Conservation (phyloP, 2,329 filamentous ascomycete genomes). For the Xylariomycetidae sp. region DNA sequence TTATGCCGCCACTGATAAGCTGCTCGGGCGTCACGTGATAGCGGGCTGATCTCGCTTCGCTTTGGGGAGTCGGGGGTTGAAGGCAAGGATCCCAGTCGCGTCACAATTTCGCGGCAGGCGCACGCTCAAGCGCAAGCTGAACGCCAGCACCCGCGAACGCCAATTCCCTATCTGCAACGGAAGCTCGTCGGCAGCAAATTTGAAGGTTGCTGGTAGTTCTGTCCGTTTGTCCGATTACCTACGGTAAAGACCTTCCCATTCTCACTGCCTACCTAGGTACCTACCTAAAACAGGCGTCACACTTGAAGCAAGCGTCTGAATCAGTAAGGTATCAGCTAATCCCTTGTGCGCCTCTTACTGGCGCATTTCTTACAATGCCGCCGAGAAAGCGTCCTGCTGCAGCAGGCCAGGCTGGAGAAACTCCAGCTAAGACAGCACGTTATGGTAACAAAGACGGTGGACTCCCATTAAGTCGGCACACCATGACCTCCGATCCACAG, state of each 20-base stretch:
- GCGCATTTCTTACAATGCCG: slow-evolving; percentile 3
- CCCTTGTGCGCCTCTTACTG: not conserved
- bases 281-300: too few relatives aligned
- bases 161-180: not conserved
- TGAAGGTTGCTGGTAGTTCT: too few relatives aligned
- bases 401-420: slow-evolving; percentile 5
- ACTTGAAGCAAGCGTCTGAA: not conserved
- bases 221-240: too few relatives aligned
- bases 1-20: too few relatives aligned
- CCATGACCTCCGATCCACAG: slow-evolving; percentile 2
- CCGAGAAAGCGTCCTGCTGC: slow-evolving; percentile 14
- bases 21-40: slow-evolving; percentile 7
- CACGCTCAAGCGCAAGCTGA: too few relatives aligned
- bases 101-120: not conserved
- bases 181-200: too few relatives aligned
- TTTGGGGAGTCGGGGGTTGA: too few relatives aligned
- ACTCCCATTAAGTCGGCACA: slow-evolving; percentile 7
- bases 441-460: slow-evolving; percentile 3
- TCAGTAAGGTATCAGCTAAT: not conserved
- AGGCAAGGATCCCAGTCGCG: not conserved
- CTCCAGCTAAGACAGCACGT: slow-evolving; percentile 12
- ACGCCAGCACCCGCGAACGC: too few relatives aligned
- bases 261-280: too few relatives aligned
- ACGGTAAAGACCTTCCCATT: too few relatives aligned
- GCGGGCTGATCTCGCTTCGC: slow-evolving; percentile 5